These are phyloP conservation scores for Penicillium turbatum DNA, from an alignment of 495 filamentous ascomycete species.

Conservation along the genomic window DNA sequence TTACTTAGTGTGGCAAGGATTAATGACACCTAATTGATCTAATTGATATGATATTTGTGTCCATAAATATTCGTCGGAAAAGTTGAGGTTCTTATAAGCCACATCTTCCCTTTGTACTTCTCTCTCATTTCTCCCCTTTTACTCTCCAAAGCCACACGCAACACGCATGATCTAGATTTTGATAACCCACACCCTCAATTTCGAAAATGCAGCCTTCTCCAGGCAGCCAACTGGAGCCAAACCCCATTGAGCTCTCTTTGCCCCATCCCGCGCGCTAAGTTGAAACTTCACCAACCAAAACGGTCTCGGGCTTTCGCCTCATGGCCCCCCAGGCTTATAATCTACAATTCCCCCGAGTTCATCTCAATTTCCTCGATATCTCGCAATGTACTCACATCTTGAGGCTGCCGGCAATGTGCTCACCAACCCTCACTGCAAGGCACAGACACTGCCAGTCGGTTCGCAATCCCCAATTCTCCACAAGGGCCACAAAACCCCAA, in stretches of 20 bases:
- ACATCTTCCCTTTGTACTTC: too few relatives aligned
- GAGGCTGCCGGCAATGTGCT: not conserved
- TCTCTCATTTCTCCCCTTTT: too few relatives aligned
- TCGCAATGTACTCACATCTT: constrained; percentile 2
- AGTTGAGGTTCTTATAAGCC: too few relatives aligned
- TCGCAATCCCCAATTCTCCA: not conserved
- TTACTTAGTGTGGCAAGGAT: too few relatives aligned
- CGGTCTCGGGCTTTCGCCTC: not conserved
- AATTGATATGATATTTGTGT: too few relatives aligned
- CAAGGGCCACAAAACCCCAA: not conserved
- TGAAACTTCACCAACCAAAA: not conserved
- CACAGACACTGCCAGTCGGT: constrained; percentile 9
- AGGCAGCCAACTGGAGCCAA: not conserved
- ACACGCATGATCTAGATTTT: too few relatives aligned
- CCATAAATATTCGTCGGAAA: too few relatives aligned
- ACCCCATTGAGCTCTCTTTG: not conserved
- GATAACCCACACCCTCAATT: not conserved
- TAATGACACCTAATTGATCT: not conserved
- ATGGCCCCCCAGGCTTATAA: not conserved
- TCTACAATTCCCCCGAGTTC: not conserved
- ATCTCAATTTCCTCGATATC: not conserved
- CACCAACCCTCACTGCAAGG: constrained; percentile 3
- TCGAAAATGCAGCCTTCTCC: not conserved
- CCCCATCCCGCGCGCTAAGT: not conserved
- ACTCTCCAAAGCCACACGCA: too few relatives aligned